Base-by-base conservation (phyloP, 1,284 basidiomycete species). In the Quambalaria eucalypti region DNA sequence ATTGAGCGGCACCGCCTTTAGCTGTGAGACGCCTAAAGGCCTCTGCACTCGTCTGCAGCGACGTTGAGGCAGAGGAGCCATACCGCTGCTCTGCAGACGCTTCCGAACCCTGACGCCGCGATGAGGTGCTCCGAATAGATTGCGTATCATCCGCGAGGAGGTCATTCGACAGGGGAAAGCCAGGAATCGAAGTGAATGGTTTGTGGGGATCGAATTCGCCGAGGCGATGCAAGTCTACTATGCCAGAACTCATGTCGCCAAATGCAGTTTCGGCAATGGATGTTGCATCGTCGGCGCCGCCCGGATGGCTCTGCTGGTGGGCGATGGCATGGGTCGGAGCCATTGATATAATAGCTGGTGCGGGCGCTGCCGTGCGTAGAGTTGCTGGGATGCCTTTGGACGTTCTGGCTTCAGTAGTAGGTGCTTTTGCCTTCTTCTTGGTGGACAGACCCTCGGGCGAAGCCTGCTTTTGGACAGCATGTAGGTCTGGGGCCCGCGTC, bases 91-190 rank as follows among this genome's bases (percentile, higher is more conserved):
- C 36, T 72, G 14, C 21, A 2, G 21, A 19, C 12, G 21, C 25
- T 5, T 46, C 70, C 14, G 59, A 61, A 16, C 68, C 49, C 5
- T 57, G 56, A 2, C 60, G 53, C 2, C 65, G 59, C 23, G 65
- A 66, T 29, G 69, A 68, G 48, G 53, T 58, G 57, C 60, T 66
- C 38, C 60, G 55, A 25, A 71, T 47, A 7, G 70, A 71, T 26
- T 59, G 60, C 9, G 65, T 54, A 33, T 74, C 72, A 23, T 74
- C 71, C 9, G 66, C 68, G 1, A 70, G 59, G n/a, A 67, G 60
- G 36, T 74, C 72, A 28, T 61, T 61, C n/a, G 66, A 54, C 16
- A 66, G 57, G 23, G 71, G 62, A 51, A 71, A 68, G 52, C 70
- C 70, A 0, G 70, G 70, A 4, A 73, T 61, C 25, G 62, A 57